Evolutionary conservation across 805 yeast species (phyloP).

Genomic region (Pichia nanzhaoensis): DNA sequence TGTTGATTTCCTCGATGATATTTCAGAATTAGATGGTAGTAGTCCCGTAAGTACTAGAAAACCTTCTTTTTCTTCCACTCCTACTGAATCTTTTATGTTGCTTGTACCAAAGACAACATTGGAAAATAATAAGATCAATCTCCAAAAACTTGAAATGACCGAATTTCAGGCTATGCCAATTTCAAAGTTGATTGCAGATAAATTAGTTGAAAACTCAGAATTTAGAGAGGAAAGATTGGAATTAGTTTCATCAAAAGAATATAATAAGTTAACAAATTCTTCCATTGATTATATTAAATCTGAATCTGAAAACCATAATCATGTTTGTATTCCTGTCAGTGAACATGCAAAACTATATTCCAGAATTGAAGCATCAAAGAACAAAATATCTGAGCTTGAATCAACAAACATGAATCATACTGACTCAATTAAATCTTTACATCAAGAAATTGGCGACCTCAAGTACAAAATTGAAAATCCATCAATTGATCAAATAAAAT

Average conservation of each 20-base stretch:
- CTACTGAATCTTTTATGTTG: constrained; percentile 3
- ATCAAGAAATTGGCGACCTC: neutral
- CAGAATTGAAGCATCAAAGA: neutral
- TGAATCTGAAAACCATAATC: neutral
- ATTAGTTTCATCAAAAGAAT: neutral
- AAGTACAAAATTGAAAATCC: constrained; percentile 26
- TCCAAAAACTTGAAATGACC: constrained; percentile 6
- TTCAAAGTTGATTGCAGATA: constrained; percentile 1
- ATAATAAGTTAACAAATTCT: neutral
- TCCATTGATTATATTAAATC: constrained; percentile 7
- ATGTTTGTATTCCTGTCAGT: constrained; percentile 13
- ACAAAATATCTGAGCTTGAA: neutral
- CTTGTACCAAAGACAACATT: constrained; percentile 11
- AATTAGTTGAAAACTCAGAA: constrained; percentile 14
- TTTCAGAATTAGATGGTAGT: constrained; percentile 4
- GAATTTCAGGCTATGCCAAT: constrained; percentile 17
- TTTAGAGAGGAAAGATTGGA: neutral
- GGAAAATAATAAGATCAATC: neutral
- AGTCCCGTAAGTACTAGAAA: constrained; percentile 7
- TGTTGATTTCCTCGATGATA: constrained; percentile 3
- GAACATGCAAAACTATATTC: constrained; percentile 16
- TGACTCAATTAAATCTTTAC: neutral
- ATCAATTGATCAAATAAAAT: constrained; percentile 23
- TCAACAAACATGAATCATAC: neutral
- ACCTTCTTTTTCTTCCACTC: neutral